phyloP scores from a whole-genome alignment of 1,284 basidiomycete species.

The Leccinum angustisporum region DNA sequence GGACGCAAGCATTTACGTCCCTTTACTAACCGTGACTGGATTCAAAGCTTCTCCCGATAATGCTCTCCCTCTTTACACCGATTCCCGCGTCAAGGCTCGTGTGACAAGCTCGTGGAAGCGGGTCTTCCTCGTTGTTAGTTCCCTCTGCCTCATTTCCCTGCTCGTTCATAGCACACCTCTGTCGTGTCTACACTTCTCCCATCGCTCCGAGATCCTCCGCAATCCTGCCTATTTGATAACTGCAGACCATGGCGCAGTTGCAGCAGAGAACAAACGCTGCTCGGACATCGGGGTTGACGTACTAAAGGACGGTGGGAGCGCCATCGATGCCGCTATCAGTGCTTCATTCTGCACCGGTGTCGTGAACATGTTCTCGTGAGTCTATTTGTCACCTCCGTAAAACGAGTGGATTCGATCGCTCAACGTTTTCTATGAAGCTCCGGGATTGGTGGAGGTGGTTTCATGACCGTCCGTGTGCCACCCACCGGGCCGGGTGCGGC shows the following conservation, averaged over 20 bases:
- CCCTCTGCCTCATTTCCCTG: slow-evolving; percentile 19
- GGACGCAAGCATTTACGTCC: background rate
- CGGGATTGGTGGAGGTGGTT: slow-evolving; percentile 90
- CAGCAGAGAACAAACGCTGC: slow-evolving; percentile 82
- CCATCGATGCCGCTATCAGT: slow-evolving; percentile 85
- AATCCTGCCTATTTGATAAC: slow-evolving; percentile 77
- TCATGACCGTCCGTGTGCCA: slow-evolving; percentile 86
- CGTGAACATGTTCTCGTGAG: slow-evolving; percentile 86
- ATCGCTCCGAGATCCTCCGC: slow-evolving; percentile 21
- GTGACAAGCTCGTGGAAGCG: slow-evolving; percentile 14
- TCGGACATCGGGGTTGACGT: slow-evolving; percentile 80
- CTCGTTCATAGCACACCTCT: slow-evolving; percentile 8
- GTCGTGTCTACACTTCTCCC: background rate
- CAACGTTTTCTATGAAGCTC: slow-evolving; percentile 45
- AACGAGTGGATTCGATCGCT: background rate
- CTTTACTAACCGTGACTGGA: background rate
- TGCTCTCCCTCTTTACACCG: slow-evolving; percentile 26
- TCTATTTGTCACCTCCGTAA: slow-evolving; percentile 10
- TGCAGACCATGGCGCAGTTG: slow-evolving; percentile 80
- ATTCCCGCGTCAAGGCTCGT: slow-evolving; percentile 1
- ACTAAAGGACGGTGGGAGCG: slow-evolving; percentile 83
- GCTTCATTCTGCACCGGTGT: slow-evolving; percentile 84
- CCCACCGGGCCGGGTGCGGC: slow-evolving; percentile 39
- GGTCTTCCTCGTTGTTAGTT: slow-evolving; percentile 11
- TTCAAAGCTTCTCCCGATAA: slow-evolving; percentile 7